These are phyloP conservation scores for Colletotrichum magnum DNA, from an alignment of 2,329 filamentous ascomycete genomes.

Conservation along the genomic window DNA sequence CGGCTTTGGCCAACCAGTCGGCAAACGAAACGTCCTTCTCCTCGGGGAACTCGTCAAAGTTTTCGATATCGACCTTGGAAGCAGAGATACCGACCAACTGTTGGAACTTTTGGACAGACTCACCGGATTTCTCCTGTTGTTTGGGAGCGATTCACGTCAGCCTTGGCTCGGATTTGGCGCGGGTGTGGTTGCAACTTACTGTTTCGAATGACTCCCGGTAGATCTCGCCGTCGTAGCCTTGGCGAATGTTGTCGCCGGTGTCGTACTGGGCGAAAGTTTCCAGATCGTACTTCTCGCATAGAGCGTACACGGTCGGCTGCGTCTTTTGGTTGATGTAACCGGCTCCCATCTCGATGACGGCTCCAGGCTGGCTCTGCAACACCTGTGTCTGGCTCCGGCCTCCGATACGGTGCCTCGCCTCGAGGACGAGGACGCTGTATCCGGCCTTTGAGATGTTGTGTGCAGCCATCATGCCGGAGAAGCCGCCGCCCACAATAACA, in stretches of 20 bases:
- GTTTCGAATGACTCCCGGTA: neutral
- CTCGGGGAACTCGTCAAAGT: constrained; percentile 15
- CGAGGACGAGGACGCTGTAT: constrained; percentile 8
- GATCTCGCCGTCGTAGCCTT: constrained; percentile 1
- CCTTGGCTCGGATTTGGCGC: neutral
- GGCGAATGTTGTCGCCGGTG: constrained; percentile 24
- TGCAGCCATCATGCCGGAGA: constrained; percentile 33
- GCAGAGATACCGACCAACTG: neutral
- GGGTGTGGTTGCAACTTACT: neutral
- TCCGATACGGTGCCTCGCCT: constrained; percentile 28
- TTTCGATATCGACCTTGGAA: neutral
- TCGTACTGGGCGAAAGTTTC: constrained; percentile 36
- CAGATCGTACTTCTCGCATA: constrained; percentile 32
- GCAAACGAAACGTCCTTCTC: constrained; percentile 17
- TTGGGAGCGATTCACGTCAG: neutral
- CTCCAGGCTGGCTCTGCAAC: constrained; percentile 8
- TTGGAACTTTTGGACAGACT: neutral
- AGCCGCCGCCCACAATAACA: constrained; percentile 39
- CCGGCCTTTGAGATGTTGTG: constrained; percentile 20
- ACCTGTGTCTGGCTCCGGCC: constrained; percentile 28
- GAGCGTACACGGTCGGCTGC: constrained; percentile 25
- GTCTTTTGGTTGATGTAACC: constrained; percentile 42
- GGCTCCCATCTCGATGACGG: constrained; percentile 38
- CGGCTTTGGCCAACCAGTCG: constrained; percentile 8
- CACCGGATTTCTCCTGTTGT: neutral